Conservation (phyloP, 1,284 basidiomycete species). For the Moniliella sp. region DNA sequence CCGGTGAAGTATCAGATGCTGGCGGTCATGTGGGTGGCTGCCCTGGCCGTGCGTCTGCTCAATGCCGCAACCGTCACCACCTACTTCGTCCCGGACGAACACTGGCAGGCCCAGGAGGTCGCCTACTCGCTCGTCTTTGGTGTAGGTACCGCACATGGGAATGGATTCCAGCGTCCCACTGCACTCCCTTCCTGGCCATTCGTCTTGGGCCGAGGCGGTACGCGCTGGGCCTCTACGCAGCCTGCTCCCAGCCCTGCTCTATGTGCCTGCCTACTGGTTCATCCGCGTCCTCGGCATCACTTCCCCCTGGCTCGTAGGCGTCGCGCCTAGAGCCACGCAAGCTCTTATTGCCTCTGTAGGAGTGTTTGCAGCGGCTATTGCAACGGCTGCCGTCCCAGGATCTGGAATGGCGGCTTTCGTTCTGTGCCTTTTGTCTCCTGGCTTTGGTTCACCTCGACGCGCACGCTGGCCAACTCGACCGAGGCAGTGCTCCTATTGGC, state of each 20-base stretch:
- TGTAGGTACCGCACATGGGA: conserved; percentile 84
- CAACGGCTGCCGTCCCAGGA: too few relatives aligned
- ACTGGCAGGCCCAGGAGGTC: conserved; percentile 79
- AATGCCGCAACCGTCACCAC: conserved; percentile 52
- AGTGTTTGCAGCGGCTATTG: too few relatives aligned
- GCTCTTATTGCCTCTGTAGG: too few relatives aligned
- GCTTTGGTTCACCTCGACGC: conserved; percentile 54
- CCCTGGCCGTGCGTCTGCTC: conserved; percentile 34
- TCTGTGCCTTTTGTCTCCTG: conserved; percentile 10
- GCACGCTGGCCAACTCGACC: conserved; percentile 75
- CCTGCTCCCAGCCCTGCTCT: conserved; percentile 39
- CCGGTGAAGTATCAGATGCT: too few relatives aligned
- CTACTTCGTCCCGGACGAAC: conserved; percentile 94
- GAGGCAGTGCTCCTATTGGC: conserved; percentile 65
- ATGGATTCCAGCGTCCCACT: too few relatives aligned
- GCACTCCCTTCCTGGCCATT: not conserved
- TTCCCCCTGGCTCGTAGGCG: too few relatives aligned
- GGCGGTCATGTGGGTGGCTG: conserved; percentile 6
- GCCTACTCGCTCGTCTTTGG: conserved; percentile 73
- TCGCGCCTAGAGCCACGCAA: too few relatives aligned
- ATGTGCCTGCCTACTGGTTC: conserved; percentile 54
- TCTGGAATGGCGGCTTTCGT: conserved; percentile 5
- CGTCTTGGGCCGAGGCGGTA: conserved; percentile 2
- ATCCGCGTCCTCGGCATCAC: conserved; percentile 43
- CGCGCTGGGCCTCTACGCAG: conserved; percentile 29